Conservation (phyloP, 805 yeast genomes). For the Candida tibetensis region DNA sequence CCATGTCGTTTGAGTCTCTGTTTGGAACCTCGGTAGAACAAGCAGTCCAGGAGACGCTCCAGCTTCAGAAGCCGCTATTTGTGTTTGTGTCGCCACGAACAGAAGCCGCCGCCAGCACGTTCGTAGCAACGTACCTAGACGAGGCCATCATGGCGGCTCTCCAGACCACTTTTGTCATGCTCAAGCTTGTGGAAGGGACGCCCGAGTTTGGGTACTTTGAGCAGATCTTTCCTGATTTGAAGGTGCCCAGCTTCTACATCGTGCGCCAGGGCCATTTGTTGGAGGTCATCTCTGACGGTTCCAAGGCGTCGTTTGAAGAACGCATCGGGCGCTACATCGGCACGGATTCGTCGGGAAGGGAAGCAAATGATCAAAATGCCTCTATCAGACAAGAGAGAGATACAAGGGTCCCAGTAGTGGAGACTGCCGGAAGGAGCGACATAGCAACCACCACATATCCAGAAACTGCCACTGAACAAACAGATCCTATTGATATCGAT, state of each 20-base stretch:
- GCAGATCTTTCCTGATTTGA: conserved; percentile 52
- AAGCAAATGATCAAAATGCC: too few relatives aligned
- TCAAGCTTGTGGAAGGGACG: conserved; percentile 16
- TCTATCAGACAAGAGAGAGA: not conserved
- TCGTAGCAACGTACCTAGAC: not conserved
- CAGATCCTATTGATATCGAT: not conserved
- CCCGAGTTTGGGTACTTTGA: conserved; percentile 35
- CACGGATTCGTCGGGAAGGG: not conserved
- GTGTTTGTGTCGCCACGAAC: conserved; percentile 15
- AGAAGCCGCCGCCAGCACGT: not conserved
- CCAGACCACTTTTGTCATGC: conserved; percentile 13
- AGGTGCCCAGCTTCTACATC: conserved; percentile 56
- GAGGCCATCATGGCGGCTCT: not conserved
- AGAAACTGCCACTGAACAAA: not conserved
- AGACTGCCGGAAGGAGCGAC: not conserved
- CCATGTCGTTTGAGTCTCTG: conserved; percentile 6
- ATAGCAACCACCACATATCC: not conserved
- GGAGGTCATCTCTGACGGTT: conserved; percentile 38
- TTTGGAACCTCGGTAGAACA: conserved; percentile 22
- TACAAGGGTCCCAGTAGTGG: not conserved
- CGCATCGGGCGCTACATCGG: conserved; percentile 13
- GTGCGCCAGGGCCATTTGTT: conserved; percentile 48
- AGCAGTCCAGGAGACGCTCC: conserved; percentile 21
- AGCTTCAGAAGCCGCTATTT: conserved; percentile 19
- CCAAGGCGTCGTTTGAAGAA: conserved; percentile 22